Evolutionary conservation across 371 early-diverging fungal genomes (phyloP), one percentile per base, ranked within the genome.

Genomic region (Dichotomocladium elegans): DNA sequence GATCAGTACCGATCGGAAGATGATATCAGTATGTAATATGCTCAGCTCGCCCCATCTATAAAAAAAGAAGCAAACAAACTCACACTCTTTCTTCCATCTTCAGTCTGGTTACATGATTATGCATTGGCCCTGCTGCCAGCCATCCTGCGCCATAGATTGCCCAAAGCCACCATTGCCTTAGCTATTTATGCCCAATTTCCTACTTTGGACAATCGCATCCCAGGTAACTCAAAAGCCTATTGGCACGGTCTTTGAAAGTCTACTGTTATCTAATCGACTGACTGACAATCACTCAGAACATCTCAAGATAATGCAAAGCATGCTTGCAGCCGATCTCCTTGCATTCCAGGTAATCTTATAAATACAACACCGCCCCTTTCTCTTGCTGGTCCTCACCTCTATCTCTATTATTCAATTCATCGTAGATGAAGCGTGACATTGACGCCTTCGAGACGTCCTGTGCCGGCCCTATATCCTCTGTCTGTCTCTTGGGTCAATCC

Each of bases 41-140:
- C n/a, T n/a, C n/a, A n/a, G n/a, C n/a, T 9, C 31, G 8, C n/a
- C 3, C 22, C 19, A 19, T 47, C 19, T 31, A 15, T 19, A 26
- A 11, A 12, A 17, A 26, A 31, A 4, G 17, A 11, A 35, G 10
- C 19, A 34, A 40, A 30, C 22, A 14, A 17, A 44, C 28, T 47
- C 45, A 57, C 15, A 41, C 10, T 29, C 26, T 37, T 17, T 56
- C 53, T 80, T 33, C 11, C 19, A 41, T 28, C 12, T 30, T 3
- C 31, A 85, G 89, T 99, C 30, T 99, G 98, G 98, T 82, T 98
- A 42, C 95, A 99, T 64, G 99, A 99, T 77, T 99, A 99, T 66
- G 98, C 98, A 63, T 70, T 99, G 49, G 87, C 98, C 85, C 73
- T 98, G 33, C 80, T 98, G 7, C 99, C 99, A 15, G 80, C 82